phyloP scores from a whole-genome alignment of 306 rosid species.

The Dryas alaskensis region DNA sequence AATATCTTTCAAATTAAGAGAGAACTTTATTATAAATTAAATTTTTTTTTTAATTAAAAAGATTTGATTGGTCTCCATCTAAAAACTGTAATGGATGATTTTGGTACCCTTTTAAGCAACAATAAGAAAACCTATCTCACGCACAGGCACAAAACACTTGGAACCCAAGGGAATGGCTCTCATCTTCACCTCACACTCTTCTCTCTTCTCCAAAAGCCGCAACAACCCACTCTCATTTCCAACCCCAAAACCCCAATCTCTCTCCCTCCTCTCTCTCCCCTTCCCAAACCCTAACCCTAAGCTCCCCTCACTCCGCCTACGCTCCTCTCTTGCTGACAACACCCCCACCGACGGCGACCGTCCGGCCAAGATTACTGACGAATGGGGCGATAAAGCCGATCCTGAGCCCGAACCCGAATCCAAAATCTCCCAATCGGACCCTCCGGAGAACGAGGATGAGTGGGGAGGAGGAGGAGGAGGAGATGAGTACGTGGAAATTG shows the following conservation, averaged over 20 bases:
- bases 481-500: conserved; percentile 26
- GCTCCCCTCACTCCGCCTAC: conserved; percentile 49
- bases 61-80: too few species aligned
- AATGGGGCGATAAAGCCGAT: conserved; percentile 68
- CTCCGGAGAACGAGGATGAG: conserved; percentile 75
- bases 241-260: conserved; percentile 18
- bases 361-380: conserved; percentile 47
- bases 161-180: conserved; percentile 41
- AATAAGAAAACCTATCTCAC: neutral
- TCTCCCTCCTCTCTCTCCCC: conserved; percentile 28
- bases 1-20: too few species aligned
- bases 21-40: too few species aligned
- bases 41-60: too few species aligned
- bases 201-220: conserved; percentile 34
- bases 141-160: neutral
- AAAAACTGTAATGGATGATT: too few species aligned
- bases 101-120: too few species aligned
- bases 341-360: conserved; percentile 24
- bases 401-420: conserved; percentile 51
- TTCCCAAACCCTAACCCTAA: conserved; percentile 15
- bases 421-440: conserved; percentile 56
- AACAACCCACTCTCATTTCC: conserved; percentile 22
- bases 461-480: conserved; percentile 46
- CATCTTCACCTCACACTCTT: conserved; percentile 27
- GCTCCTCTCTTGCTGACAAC: conserved; percentile 38